Conservation (phyloP, 2,329 filamentous ascomycete species). For the Ophiocordyceps camponoti-leonardi region DNA sequence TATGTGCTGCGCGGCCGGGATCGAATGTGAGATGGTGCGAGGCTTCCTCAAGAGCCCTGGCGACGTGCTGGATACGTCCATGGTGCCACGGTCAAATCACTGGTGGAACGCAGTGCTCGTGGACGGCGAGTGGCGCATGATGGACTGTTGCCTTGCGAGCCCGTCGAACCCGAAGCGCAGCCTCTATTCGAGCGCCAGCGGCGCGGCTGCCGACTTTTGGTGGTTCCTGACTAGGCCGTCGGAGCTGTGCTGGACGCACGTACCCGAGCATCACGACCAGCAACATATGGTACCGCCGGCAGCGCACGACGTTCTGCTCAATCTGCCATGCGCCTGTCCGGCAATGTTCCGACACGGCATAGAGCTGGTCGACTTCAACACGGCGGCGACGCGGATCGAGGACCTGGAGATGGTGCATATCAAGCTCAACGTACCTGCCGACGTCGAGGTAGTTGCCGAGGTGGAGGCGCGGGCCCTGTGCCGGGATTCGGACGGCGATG, state of each 20-base stretch:
- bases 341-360: constrained; percentile 72
- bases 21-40: constrained; percentile 72
- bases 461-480: constrained; percentile 72
- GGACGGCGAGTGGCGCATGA: constrained; percentile 89
- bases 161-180: constrained; percentile 73
- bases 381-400: constrained; percentile 68
- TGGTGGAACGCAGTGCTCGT: constrained; percentile 95
- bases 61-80: constrained; percentile 63
- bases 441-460: constrained; percentile 84
- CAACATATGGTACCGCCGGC: constrained; percentile 88
- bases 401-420: constrained; percentile 88
- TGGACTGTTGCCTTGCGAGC: constrained; percentile 84
- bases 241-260: constrained; percentile 90
- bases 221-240: constrained; percentile 85
- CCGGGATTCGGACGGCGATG: constrained; percentile 73
- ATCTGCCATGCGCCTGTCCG: constrained; percentile 72
- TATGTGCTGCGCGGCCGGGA: constrained; percentile 81
- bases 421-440: constrained; percentile 70
- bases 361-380: constrained; percentile 80
- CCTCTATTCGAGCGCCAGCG: constrained; percentile 57
- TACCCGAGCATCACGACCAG: constrained; percentile 71
- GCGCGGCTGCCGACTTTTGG: constrained; percentile 63
- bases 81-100: constrained; percentile 78
- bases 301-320: constrained; percentile 68
- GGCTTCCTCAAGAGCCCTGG: constrained; percentile 87